Conservation (phyloP, 768 basidiomycete species). For the Pluteus cervinus region DNA sequence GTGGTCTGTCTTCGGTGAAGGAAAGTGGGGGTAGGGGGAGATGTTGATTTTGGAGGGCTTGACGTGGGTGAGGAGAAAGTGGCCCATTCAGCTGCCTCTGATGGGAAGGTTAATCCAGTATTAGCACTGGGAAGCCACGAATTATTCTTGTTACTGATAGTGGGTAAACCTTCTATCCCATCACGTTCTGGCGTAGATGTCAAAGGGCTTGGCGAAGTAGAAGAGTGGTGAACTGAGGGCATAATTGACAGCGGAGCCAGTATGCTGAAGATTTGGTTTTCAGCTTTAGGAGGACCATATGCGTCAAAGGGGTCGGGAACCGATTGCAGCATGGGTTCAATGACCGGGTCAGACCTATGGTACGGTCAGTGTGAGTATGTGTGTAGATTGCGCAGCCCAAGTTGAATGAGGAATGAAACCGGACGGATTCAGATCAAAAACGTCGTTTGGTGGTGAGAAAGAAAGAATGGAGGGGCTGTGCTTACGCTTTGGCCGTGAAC, state of each 20-base stretch:
- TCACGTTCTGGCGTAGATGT: constrained; percentile 41
- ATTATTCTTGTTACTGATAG: constrained; percentile 25
- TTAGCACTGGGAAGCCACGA: constrained; percentile 48
- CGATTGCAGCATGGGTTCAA: constrained; percentile 86
- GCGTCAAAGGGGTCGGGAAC: constrained; percentile 92
- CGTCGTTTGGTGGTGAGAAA: no score
- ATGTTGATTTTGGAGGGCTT: constrained; percentile 43
- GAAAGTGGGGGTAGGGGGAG: constrained; percentile 36
- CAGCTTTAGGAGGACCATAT: constrained; percentile 81
- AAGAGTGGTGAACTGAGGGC: constrained; percentile 38
- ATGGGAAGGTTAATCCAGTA: constrained; percentile 37
- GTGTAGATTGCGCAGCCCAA: neutral
- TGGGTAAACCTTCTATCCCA: constrained; percentile 23
- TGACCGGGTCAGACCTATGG: constrained; percentile 74
- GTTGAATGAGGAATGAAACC: neutral
- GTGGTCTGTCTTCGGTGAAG: constrained; percentile 51
- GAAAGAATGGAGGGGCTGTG: constrained; percentile 16
- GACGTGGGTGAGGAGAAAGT: constrained; percentile 34
- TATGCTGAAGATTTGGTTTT: constrained; percentile 91
- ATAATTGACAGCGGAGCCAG: constrained; percentile 81
- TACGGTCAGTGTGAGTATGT: constrained; percentile 6
- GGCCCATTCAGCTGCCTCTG: constrained; percentile 54
- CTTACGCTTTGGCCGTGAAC: constrained; percentile 82
- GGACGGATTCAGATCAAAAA: no score
- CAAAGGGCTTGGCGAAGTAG: constrained; percentile 57